Evolutionary conservation across 371 early-diverging fungal species (phyloP).

Genomic region (Sporodiniella umbellata): DNA sequence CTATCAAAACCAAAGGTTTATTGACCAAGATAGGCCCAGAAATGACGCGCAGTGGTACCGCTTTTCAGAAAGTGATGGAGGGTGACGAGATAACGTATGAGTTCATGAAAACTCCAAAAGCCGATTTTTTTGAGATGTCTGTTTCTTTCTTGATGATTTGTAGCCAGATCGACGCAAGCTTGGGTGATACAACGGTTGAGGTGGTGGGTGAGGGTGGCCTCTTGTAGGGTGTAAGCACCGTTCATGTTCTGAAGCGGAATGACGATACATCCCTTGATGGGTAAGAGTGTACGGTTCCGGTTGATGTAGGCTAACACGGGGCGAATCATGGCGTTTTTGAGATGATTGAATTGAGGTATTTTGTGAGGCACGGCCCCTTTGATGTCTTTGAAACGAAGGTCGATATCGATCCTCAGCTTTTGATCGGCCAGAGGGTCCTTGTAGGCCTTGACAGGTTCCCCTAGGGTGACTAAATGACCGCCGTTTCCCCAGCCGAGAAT

Average conservation of each 20-base stretch:
- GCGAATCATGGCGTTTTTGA: constrained; percentile 81
- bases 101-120: constrained; percentile 78
- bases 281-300: constrained; percentile 78
- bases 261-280: constrained; percentile 77
- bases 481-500: constrained; percentile 46
- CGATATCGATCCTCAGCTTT: constrained; percentile 55
- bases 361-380: constrained; percentile 83
- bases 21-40: constrained; percentile 64
- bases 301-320: constrained; percentile 95
- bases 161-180: constrained; percentile 70
- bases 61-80: constrained; percentile 81
- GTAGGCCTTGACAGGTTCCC: background rate
- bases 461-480: constrained; percentile 23
- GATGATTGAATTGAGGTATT: constrained; percentile 65
- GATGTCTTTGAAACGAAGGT: constrained; percentile 82
- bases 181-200: constrained; percentile 79
- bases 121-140: constrained; percentile 83
- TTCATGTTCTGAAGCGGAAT: constrained; percentile 82
- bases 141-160: constrained; percentile 81
- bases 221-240: constrained; percentile 89
- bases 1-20: background rate
- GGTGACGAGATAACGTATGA: constrained; percentile 66
- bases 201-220: constrained; percentile 70
- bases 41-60: constrained; percentile 50
- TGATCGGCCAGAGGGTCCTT: constrained; percentile 2